A percentile compares a stretch with the other conserved stretches of the same genome.
These are phyloP conservation scores for Solanum etuberosum DNA, from an alignment of 257 asterid genomes.

Conservation along the genomic window DNA sequence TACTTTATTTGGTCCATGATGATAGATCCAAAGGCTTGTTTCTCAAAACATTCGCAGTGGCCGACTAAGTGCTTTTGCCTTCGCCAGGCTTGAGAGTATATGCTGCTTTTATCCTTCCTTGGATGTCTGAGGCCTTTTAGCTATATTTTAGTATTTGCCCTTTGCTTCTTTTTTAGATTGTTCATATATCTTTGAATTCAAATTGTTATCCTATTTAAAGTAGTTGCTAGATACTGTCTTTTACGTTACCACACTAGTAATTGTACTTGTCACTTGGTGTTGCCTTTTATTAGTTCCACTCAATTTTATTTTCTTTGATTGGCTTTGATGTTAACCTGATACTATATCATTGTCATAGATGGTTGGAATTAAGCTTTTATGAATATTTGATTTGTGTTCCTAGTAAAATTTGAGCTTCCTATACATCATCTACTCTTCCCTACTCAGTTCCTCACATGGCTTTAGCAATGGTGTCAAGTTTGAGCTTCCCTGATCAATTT, in stretches of 20 bases:
- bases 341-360: neutral
- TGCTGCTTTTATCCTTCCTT: conserved; percentile 73
- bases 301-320: neutral
- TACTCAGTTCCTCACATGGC: too few species aligned
- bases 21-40: conserved; percentile 55
- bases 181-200: neutral
- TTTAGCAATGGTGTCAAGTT: too few species aligned
- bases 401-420: neutral
- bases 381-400: neutral
- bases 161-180: neutral
- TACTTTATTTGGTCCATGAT: conserved; percentile 10
- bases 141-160: neutral
- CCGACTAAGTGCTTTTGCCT: conserved; percentile 68
- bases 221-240: neutral
- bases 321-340: neutral
- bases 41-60: conserved; percentile 79
- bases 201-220: neutral
- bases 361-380: neutral
- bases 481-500: too few species aligned
- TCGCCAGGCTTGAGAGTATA: conserved; percentile 66
- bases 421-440: neutral
- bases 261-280: neutral
- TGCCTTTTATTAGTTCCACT: neutral
- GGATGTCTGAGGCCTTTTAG: conserved; percentile 48
- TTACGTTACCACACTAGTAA: neutral